Conservation (phyloP, 2,329 filamentous ascomycete genomes). For the Penicillium corylophilum region DNA sequence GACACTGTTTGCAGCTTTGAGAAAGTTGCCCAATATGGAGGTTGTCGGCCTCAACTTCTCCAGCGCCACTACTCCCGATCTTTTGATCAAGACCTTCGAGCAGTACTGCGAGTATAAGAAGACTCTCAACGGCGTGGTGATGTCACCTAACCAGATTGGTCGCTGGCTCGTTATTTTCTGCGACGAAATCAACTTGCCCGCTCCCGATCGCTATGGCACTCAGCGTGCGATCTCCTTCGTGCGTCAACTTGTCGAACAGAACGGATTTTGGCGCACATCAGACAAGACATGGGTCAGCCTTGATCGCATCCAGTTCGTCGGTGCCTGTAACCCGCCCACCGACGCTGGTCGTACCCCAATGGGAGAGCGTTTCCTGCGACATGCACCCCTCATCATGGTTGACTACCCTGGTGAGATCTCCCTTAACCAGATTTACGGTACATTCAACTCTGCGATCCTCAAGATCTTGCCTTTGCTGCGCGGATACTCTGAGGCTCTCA, state of each 20-base stretch:
- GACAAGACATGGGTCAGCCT: slow-evolving; percentile 98
- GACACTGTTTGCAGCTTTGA: slow-evolving; percentile 95
- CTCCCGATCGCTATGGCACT: slow-evolving; percentile 95
- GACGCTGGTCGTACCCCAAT: slow-evolving; percentile 95
- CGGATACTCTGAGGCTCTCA: slow-evolving; percentile 90
- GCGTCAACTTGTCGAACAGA: slow-evolving; percentile 95
- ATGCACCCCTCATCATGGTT: slow-evolving; percentile 99
- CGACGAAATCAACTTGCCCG: slow-evolving; percentile 98
- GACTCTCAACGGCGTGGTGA: slow-evolving; percentile 90
- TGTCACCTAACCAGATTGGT: slow-evolving; percentile 94
- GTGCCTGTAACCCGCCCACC: slow-evolving; percentile 96
- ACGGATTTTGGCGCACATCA: slow-evolving; percentile 96
- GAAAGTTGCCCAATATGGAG: slow-evolving; percentile 98
- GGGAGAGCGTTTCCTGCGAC: slow-evolving; percentile 88
- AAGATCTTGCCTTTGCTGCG: slow-evolving; percentile 96
- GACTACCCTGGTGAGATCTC: slow-evolving; percentile 97
- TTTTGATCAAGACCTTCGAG: slow-evolving; percentile 98
- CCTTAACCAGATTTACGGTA: slow-evolving; percentile 95
- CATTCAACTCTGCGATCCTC: slow-evolving; percentile 92
- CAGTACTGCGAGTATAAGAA: slow-evolving; percentile 99
- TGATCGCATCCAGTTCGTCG: slow-evolving; percentile 97
- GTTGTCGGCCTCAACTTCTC: slow-evolving; percentile 99
- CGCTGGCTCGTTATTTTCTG: slow-evolving; percentile 99
- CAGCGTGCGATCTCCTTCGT: slow-evolving; percentile 97
- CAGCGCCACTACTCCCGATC: slow-evolving; percentile 93